Evolutionary conservation across 2,329 filamentous ascomycete species (phyloP).

Genomic region (Alternaria novae-zelandiae): DNA sequence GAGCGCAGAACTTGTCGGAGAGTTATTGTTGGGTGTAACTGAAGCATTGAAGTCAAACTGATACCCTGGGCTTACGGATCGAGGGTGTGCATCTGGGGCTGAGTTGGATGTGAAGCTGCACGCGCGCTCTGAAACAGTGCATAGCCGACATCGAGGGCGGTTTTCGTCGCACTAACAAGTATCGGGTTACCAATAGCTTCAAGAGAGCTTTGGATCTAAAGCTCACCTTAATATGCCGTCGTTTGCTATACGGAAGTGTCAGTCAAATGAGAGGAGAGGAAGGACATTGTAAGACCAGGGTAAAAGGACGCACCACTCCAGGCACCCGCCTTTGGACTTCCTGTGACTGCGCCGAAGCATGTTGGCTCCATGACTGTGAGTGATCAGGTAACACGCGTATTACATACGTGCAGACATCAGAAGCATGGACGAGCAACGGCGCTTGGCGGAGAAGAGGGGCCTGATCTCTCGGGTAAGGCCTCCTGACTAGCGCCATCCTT

Average conservation of each 20-base stretch:
- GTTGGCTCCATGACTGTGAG: not conserved
- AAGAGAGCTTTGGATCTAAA: not conserved
- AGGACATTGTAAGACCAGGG: not conserved
- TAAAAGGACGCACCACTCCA: slow-evolving; percentile 18
- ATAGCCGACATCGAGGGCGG: slow-evolving; percentile 27
- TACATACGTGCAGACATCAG: slow-evolving; percentile 1
- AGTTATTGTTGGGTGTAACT: not conserved
- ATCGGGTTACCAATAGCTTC: not conserved
- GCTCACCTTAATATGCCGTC: slow-evolving; percentile 26
- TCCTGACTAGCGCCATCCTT: not conserved
- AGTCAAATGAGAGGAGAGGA: not conserved
- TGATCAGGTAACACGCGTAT: slow-evolving; percentile 13
- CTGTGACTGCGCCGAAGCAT: slow-evolving; percentile 33
- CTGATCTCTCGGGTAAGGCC: not conserved
- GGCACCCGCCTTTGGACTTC: slow-evolving; percentile 26
- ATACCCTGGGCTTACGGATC: not conserved
- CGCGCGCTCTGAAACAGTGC: slow-evolving; percentile 17
- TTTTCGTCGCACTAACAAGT: slow-evolving; percentile 25
- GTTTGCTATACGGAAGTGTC: slow-evolving; percentile 15
- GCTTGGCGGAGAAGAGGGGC: not conserved
- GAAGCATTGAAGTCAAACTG: not conserved
- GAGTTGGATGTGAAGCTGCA: slow-evolving; percentile 17
- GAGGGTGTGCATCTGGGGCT: not conserved
- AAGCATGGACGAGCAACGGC: not conserved
- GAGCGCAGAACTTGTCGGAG: not conserved